phyloP scores from a whole-genome alignment of 1,284 basidiomycete genomes.

The Porogramme epimiltina region DNA sequence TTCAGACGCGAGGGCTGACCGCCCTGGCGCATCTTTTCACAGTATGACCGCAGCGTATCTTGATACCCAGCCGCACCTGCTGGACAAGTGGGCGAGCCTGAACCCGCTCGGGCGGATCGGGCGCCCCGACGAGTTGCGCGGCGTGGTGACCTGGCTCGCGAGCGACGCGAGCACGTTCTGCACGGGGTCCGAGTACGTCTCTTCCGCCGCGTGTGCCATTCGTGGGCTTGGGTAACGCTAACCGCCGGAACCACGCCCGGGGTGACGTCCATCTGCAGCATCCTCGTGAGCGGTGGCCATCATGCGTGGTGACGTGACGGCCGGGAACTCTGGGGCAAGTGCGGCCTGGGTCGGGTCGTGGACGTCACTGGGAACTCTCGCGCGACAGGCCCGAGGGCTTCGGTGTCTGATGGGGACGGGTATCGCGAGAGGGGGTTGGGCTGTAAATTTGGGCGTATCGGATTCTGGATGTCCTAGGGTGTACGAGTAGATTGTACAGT shows the following conservation, averaged over 20 bases:
- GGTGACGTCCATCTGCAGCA: constrained; percentile 42
- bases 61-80: constrained; percentile 67
- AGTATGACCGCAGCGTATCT: constrained; percentile 82
- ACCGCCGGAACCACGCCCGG: background rate
- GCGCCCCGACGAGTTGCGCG: constrained; percentile 75
- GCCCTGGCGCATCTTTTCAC: background rate
- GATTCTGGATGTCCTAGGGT: too few relatives aligned
- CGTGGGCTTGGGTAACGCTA: too few relatives aligned
- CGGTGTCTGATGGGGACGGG: background rate
- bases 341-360: too few relatives aligned
- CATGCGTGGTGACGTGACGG: constrained; percentile 57
- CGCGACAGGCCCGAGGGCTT: too few relatives aligned
- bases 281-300: constrained; percentile 72
- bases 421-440: background rate
- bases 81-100: constrained; percentile 71
- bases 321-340: background rate
- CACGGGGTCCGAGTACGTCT: constrained; percentile 72
- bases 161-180: constrained; percentile 78
- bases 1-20: background rate
- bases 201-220: background rate
- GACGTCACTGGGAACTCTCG: too few relatives aligned
- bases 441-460: background rate
- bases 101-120: constrained; percentile 81
- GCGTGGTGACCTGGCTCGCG: constrained; percentile 80
- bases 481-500: too few relatives aligned